A percentile compares a stretch with the other conserved stretches of the same genome.
These are phyloP conservation scores for Gaeumannomyces sp. DNA, from an alignment of 2,329 filamentous ascomycete species.

Conservation along the genomic window DNA sequence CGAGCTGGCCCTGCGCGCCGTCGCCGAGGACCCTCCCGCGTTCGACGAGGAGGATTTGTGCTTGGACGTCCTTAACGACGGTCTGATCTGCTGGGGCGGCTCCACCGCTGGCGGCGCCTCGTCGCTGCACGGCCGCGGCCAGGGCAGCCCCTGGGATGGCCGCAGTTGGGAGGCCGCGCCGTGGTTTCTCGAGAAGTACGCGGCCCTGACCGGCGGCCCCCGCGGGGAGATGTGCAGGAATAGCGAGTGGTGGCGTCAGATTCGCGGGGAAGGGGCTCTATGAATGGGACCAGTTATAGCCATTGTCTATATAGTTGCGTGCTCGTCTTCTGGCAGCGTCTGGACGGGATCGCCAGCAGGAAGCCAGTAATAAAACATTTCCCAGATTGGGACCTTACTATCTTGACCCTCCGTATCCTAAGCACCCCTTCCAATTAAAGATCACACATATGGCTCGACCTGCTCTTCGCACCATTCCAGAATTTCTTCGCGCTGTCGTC, in stretches of 20 bases:
- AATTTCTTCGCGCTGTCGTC: constrained; percentile 9
- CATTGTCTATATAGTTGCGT: too few species aligned
- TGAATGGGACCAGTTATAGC: background rate
- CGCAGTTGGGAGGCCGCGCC: constrained; percentile 23
- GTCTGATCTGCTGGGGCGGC: constrained; percentile 11
- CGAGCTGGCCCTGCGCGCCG: constrained; percentile 5
- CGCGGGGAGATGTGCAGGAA: constrained; percentile 21
- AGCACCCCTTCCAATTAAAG: background rate
- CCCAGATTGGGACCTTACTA: too few species aligned
- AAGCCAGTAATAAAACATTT: too few species aligned
- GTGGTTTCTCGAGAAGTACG: constrained; percentile 24
- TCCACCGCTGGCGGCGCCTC: background rate
- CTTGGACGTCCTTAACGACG: constrained; percentile 12
- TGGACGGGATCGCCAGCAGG: too few species aligned
- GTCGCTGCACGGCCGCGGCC: constrained; percentile 4
- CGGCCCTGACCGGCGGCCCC: constrained; percentile 18
- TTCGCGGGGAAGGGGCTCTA: constrained; percentile 10
- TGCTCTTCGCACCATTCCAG: constrained; percentile 14
- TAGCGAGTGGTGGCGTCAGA: constrained; percentile 21
- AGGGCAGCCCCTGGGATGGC: constrained; percentile 26
- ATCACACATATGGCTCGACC: constrained; percentile 5
- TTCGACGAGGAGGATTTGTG: constrained; percentile 13
- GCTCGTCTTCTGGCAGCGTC: too few species aligned
- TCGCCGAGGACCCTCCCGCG: constrained; percentile 9
- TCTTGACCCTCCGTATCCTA: too few species aligned